Evolutionary conservation across 106 monocot species (phyloP), one percentile per base, ranked within the genome.

Genomic region (Phalaenopsis aphrodite): DNA sequence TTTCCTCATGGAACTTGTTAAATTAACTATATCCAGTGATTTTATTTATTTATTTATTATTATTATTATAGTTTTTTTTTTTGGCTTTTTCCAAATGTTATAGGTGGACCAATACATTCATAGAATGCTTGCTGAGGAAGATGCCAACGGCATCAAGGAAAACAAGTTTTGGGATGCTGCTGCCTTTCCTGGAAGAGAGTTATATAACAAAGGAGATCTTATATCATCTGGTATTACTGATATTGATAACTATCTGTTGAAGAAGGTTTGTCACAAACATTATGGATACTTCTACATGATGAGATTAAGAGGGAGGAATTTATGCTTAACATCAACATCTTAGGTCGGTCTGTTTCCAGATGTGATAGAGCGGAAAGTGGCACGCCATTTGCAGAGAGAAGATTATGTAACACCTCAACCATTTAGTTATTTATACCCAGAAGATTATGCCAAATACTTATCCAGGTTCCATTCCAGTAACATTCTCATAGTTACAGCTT

Each of bases 321-420:
- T 78, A 56, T 77, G 37, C 49, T 82, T 55, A 67, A 42, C 3
- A 79, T 82, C 14, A 49, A 81, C 30, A 30, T 58, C 24, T 65
- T 80, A 98, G 98, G 94, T 98, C 84, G 98, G 98, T 24, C 73
- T 98, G 61, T 98, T 98, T 91, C 98, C 98, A 41, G 94, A 98
- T 85, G 84, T 94, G 46, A 81, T 98, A 75, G 98, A 98, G 85
- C 84, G 88, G 17, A 94, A 94, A 85, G 89, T 86, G 8, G 80
- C 79, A 43, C 76, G 82, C 1, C 92, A 98, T 84, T 80, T 98
- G 57, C 87, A 94, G 78, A 92, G 86, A 83, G 94, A 92, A 76
- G 98, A 98, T 78, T 81, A 89, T 68, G 96, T 96, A 55, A 80
- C 82, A 76, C 17, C 43, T 58, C 49, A 17, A 16, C 39, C 47